phyloP scores from a whole-genome alignment of 2,329 filamentous ascomycete genomes.

The Beauveria pseudobassiana region DNA sequence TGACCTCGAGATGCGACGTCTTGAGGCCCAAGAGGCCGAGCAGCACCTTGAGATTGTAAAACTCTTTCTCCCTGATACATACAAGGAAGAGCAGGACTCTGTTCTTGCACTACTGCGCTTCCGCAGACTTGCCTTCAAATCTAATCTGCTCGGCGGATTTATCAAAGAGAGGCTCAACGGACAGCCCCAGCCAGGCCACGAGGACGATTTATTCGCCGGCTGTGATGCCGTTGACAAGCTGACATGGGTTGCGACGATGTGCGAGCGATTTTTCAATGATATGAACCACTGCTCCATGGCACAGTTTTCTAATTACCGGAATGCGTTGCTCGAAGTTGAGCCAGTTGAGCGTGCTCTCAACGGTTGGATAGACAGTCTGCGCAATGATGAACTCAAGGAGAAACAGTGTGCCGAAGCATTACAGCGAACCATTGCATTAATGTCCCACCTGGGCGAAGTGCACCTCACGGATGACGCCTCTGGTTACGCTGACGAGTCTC shows the following conservation, averaged over 20 bases:
- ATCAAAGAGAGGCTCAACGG: slow-evolving; percentile 71
- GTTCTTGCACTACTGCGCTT: slow-evolving; percentile 84
- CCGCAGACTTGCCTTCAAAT: slow-evolving; percentile 83
- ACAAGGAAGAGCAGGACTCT: slow-evolving; percentile 72
- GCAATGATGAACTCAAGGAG: slow-evolving; percentile 79
- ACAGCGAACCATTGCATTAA: slow-evolving; percentile 74
- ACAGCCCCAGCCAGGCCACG: slow-evolving; percentile 57
- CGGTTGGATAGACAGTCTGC: slow-evolving; percentile 76
- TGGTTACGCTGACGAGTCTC: slow-evolving; percentile 68
- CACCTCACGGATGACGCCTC: slow-evolving; percentile 64
- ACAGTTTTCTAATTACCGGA: slow-evolving; percentile 71
- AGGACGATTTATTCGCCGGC: slow-evolving; percentile 72
- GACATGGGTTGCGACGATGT: slow-evolving; percentile 75
- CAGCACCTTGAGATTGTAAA: slow-evolving; percentile 87
- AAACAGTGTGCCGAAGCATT: slow-evolving; percentile 75
- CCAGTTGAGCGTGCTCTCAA: slow-evolving; percentile 87
- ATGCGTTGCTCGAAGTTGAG: slow-evolving; percentile 78
- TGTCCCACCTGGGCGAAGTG: slow-evolving; percentile 78
- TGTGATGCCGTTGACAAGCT: slow-evolving; percentile 82
- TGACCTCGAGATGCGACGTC: slow-evolving; percentile 75
- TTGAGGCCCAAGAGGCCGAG: slow-evolving; percentile 81
- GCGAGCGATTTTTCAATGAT: slow-evolving; percentile 72
- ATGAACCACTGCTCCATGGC: slow-evolving; percentile 72
- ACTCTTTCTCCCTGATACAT: slow-evolving; percentile 80
- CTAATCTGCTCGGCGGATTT: slow-evolving; percentile 67